A percentile compares a stretch with the other conserved stretches of the same genome.
These are phyloP conservation scores for Lepidium aucheri DNA, from an alignment of 345 rosid genomes.

Conservation along the genomic window DNA sequence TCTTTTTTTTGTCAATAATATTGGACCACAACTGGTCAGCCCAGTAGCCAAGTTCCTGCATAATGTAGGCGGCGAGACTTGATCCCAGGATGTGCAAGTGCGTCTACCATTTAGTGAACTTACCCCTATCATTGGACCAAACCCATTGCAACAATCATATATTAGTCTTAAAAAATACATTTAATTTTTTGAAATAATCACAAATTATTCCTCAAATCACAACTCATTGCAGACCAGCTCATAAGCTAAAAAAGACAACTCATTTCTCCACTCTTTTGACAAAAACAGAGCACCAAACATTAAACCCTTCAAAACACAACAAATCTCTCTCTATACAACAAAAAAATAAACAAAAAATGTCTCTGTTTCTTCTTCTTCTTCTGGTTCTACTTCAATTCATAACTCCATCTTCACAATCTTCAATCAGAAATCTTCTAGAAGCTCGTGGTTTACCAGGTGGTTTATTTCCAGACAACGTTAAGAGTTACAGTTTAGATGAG, in stretches of 20 bases:
- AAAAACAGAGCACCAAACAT: conserved; percentile 30
- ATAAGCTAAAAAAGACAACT: conserved; percentile 25
- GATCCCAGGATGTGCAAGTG: too few relatives aligned
- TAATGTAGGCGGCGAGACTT: too few relatives aligned
- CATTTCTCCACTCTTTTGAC: conserved; percentile 27
- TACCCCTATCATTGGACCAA: too few relatives aligned
- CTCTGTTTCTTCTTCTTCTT: conserved; percentile 31
- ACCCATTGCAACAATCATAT: too few relatives aligned
- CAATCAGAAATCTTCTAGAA: conserved; percentile 52
- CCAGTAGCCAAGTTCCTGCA: too few relatives aligned
- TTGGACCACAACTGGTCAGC: too few relatives aligned
- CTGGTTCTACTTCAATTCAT: conserved; percentile 17
- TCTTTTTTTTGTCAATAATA: too few relatives aligned
- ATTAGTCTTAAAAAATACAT: too few relatives aligned
- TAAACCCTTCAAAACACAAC: conserved; percentile 19
- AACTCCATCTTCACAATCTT: conserved; percentile 20
- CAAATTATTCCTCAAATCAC: neutral
- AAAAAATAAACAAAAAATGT: conserved; percentile 26
- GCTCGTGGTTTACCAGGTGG: conserved; percentile 84
- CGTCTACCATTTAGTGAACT: too few relatives aligned
- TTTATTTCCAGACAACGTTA: conserved; percentile 60
- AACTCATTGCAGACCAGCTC: conserved; percentile 30
- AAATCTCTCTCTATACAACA: conserved; percentile 8
- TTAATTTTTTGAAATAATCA: neutral
- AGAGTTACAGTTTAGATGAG: conserved; percentile 45